phyloP scores from a whole-genome alignment of 2,329 filamentous ascomycete species.

The Alternaria burnsii region DNA sequence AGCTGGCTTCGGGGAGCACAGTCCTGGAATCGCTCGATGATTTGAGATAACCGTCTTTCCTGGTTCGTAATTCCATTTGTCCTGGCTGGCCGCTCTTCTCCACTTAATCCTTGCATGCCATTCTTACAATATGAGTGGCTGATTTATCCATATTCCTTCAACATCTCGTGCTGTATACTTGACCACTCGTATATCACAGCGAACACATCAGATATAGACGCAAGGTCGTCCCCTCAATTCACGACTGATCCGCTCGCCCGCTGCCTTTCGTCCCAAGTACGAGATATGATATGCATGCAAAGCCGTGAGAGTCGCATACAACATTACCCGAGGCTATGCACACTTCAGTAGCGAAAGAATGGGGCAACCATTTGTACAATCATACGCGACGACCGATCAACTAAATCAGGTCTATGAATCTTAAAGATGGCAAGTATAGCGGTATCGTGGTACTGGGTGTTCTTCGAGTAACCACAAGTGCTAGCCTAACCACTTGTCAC shows the following conservation, averaged over 20 bases:
- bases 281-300: background rate
- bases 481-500: background rate
- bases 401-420: background rate
- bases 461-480: background rate
- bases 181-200: slow-evolving; percentile 33
- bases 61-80: slow-evolving; percentile 4
- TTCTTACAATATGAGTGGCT: slow-evolving; percentile 8
- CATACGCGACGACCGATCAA: slow-evolving; percentile 2
- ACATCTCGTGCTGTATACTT: slow-evolving; percentile 4
- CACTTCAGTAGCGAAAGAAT: background rate
- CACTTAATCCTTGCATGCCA: background rate
- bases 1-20: slow-evolving; percentile 1
- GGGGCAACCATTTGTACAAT: slow-evolving; percentile 2
- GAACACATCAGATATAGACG: slow-evolving; percentile 13
- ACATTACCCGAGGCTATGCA: slow-evolving; percentile 5
- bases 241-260: slow-evolving; percentile 10
- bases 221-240: slow-evolving; percentile 1
- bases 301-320: background rate
- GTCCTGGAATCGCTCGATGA: background rate
- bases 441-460: background rate
- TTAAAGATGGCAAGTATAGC: background rate
- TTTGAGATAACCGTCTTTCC: background rate
- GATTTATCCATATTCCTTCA: slow-evolving; percentile 26
- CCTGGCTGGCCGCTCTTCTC: background rate
- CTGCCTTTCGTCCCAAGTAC: background rate